Conservation (phyloP, 2,329 filamentous ascomycete genomes). For the Botrytis paeoniae region DNA sequence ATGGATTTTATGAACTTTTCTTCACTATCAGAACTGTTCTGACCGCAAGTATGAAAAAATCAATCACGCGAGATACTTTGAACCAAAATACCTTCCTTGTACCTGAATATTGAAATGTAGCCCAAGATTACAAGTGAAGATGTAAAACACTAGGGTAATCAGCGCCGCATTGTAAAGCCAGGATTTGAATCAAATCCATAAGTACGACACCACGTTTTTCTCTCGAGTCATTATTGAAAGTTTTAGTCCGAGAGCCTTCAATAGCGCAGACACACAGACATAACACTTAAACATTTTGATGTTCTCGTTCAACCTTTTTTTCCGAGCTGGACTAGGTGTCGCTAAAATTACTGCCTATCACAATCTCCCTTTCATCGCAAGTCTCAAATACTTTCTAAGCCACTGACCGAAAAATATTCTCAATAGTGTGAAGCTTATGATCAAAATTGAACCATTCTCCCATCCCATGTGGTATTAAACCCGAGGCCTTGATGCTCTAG, state of each 20-base stretch:
- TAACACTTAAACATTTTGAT: not conserved
- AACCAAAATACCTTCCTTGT: not conserved
- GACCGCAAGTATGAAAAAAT: constrained; percentile 1
- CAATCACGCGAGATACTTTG: constrained; percentile 7
- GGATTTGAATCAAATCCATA: not conserved
- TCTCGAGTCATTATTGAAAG: not conserved
- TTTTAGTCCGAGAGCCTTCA: constrained; percentile 6
- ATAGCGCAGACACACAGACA: constrained; percentile 9
- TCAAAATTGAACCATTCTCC: not conserved
- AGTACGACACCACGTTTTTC: not conserved
- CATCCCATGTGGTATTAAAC: not conserved
- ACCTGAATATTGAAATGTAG: not conserved
- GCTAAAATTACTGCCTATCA: not conserved
- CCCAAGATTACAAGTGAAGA: not conserved
- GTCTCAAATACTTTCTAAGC: not conserved
- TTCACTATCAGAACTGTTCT: not conserved
- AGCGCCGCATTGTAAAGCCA: not conserved
- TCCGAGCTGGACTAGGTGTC: not conserved
- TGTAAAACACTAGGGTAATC: not conserved
- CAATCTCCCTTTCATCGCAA: not conserved
- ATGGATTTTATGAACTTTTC: constrained; percentile 4
- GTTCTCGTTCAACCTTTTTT: not conserved
- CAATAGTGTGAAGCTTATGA: not conserved
- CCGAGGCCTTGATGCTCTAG: not conserved
- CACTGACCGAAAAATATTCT: not conserved